phyloP scores from a whole-genome alignment of 805 yeast species.

The Dipodascopsis tothii region DNA sequence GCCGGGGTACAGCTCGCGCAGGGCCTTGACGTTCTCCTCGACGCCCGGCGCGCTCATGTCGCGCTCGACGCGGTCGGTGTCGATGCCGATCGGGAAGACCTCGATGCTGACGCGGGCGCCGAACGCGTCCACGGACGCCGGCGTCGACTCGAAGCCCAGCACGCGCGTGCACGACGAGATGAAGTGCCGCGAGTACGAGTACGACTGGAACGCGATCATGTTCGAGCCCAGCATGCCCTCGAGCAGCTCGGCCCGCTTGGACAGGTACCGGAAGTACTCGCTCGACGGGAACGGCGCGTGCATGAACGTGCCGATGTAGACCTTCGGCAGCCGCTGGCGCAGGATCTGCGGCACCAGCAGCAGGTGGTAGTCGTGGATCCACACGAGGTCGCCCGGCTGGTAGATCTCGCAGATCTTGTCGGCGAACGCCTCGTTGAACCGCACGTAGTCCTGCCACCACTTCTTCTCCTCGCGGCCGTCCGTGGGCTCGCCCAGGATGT shows the following conservation, averaged over 20 bases:
- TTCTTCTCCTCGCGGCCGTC: slow-evolving; percentile 62
- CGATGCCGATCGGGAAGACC: slow-evolving; percentile 84
- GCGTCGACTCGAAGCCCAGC: slow-evolving; percentile 59
- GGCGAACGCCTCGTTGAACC: slow-evolving; percentile 84
- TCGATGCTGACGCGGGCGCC: slow-evolving; percentile 70
- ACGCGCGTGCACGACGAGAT: slow-evolving; percentile 82
- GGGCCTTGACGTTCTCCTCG: slow-evolving; percentile 50
- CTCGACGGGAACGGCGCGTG: slow-evolving; percentile 94
- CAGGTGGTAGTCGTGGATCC: slow-evolving; percentile 88
- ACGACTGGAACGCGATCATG: slow-evolving; percentile 77
- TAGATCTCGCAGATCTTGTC: slow-evolving; percentile 66
- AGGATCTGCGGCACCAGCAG: slow-evolving; percentile 74
- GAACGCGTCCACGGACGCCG: slow-evolving; percentile 43
- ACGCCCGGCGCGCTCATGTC: slow-evolving; percentile 45
- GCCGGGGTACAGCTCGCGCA: slow-evolving; percentile 41
- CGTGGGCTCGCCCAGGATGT: slow-evolving; percentile 69
- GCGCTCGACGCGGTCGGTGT: slow-evolving; percentile 56
- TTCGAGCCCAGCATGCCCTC: slow-evolving; percentile 91
- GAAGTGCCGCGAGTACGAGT: slow-evolving; percentile 82
- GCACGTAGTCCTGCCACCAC: slow-evolving; percentile 86
- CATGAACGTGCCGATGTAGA: slow-evolving; percentile 66
- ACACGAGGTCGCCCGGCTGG: slow-evolving; percentile 80
- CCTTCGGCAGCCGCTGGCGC: slow-evolving; percentile 67
- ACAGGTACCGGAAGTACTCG: slow-evolving; percentile 83
- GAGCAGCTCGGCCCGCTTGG: slow-evolving; percentile 71